Evolutionary conservation across 1,139 yeast species (phyloP), one percentile per base, ranked within the genome.

Genomic region (Chernovozyma sophiae-reginae): DNA sequence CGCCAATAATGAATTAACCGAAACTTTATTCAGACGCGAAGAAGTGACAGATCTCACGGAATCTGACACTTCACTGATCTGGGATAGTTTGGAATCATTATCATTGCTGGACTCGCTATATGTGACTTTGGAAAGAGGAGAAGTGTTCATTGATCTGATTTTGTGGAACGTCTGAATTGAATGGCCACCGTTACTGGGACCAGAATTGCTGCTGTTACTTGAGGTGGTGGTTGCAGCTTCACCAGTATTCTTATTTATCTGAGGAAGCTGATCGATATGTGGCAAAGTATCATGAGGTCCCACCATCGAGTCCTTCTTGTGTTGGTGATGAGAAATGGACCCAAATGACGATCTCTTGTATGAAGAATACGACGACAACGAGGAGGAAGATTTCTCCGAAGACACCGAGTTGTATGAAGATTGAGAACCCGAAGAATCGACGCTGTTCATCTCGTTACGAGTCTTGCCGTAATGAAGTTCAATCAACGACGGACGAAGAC

Each of bases 401-500:
- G 68, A 67, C 4, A 66, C 48, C 10, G 70, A 64, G 35, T 28
- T 27, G 14, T 49, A 55, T 25, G 66, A 56, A 2, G 68, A 55
- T 17, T 51, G 58, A 10, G 65, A 60, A 11, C 56, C 62, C 20
- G 60, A 51, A 14, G 66, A 58, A 23, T 25, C 34, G 10, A 10
- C 23, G 23, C 23, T 20, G 23, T 20, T 20, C 8, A 20, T 7
- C 6, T 20, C 23, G 23, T 10, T 16, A 17, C 38, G 38, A 13
- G 32, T 40, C 26, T 40, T 34, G 11, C 53, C 53, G 31, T 46
- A 45, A 43, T 70, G 69, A 29, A 68, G 47, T 43, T 72, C 77
- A 28, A 66, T 49, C 30, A 72, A 53, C 2, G 75, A 68, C 0
- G 76, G 75, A 36, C 77, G 57, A 32, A 71, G 46, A 32, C 58